phyloP scores from a whole-genome alignment of 805 yeast species.

The Debaryomyces maramus region DNA sequence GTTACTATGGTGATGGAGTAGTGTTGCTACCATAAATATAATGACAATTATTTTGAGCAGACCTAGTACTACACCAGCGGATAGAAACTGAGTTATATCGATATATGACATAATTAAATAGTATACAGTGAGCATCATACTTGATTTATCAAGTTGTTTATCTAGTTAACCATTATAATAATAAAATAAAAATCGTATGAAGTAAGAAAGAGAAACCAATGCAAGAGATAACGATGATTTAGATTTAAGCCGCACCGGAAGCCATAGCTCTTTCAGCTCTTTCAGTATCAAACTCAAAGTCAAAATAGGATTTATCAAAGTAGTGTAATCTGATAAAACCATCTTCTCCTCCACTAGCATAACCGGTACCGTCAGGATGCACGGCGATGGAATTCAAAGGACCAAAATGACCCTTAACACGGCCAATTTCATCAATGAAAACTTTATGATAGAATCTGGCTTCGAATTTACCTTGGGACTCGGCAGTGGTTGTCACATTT shows the following conservation, averaged over 20 bases:
- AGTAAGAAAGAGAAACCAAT: conserved; percentile 1
- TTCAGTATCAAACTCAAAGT: conserved; percentile 90
- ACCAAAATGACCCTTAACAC: conserved; percentile 98
- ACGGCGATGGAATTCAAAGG: conserved; percentile 92
- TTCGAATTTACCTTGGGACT: conserved; percentile 93
- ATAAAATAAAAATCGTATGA: neutral
- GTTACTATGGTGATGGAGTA: neutral
- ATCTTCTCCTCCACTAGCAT: conserved; percentile 98
- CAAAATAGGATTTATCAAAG: conserved; percentile 90
- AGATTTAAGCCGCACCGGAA: conserved; percentile 24
- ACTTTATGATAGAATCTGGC: conserved; percentile 94
- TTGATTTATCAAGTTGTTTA: neutral
- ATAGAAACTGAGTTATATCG: conserved; percentile 3
- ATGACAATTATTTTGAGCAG: neutral
- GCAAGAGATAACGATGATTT: neutral
- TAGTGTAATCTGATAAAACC: conserved; percentile 94
- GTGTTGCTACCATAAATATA: neutral
- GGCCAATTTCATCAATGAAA: conserved; percentile 93
- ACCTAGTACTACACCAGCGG: neutral
- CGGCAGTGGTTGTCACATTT: conserved; percentile 96
- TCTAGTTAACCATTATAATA: conserved; percentile 1
- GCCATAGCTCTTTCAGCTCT: conserved; percentile 62
- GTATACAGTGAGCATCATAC: conserved; percentile 6
- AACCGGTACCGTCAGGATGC: conserved; percentile 90
- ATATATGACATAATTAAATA: conserved; percentile 7